Evolutionary conservation across 192 early-diverging fungal species (phyloP).

Genomic region (Coemansia sp.): DNA sequence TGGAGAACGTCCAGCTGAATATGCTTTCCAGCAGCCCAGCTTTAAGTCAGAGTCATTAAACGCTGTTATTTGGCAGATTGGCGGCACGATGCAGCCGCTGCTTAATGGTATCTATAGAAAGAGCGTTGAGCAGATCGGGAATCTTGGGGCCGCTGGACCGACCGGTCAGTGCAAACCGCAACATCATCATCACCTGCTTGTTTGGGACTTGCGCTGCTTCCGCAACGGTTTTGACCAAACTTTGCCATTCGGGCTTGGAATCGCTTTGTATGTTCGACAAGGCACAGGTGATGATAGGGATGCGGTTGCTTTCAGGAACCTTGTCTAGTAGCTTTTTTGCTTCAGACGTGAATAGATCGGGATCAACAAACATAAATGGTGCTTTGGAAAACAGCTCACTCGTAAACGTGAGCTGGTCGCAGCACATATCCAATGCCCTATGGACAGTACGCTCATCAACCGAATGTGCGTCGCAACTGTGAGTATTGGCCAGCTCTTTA

Average conservation of each 20-base stretch:
- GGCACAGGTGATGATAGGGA: conserved; percentile 5
- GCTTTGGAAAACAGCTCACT: conserved; percentile 22
- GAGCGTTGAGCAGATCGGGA: conserved; percentile 27
- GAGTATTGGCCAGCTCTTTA: not conserved
- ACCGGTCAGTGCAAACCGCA: conserved; percentile 67
- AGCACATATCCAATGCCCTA: conserved; percentile 27
- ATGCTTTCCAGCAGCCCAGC: not conserved
- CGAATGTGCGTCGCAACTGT: not conserved
- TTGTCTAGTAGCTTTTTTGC: conserved; percentile 5
- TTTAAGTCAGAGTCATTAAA: not conserved
- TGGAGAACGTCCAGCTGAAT: not conserved
- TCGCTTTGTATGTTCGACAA: no score
- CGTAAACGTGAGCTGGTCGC: conserved; percentile 34
- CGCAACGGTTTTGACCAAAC: conserved; percentile 42
- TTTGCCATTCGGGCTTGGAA: no score
- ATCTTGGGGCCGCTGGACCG: conserved; percentile 34
- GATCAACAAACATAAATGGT: conserved; percentile 38
- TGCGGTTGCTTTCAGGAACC: conserved; percentile 22
- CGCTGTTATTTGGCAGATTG: no score
- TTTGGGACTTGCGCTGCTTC: conserved; percentile 28
- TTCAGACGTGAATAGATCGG: conserved; percentile 9
- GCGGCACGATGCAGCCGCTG: conserved; percentile 8
- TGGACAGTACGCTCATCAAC: not conserved
- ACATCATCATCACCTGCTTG: conserved; percentile 61
- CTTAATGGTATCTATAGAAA: conserved; percentile 11